Conservation (phyloP, 257 asterid genomes). For the Rubia yunnanensis region DNA sequence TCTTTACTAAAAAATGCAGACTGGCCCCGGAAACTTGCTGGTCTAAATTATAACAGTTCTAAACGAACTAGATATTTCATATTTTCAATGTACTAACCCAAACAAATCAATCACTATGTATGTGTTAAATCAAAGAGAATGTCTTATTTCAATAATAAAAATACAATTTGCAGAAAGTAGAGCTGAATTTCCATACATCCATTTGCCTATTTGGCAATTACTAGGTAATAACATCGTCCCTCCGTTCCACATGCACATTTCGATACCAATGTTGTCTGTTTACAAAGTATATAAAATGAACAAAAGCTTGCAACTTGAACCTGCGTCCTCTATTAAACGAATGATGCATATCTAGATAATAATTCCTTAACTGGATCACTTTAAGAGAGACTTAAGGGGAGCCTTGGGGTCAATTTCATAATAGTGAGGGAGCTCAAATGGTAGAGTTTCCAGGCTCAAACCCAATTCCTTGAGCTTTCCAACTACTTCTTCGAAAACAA, state of each 20-base stretch:
- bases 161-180: neutral
- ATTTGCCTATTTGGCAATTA: too few species aligned
- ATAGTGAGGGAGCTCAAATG: constrained; percentile 40
- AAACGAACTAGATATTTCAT: too few species aligned
- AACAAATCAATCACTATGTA: too few species aligned
- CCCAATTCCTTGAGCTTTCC: constrained; percentile 31
- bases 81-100: too few species aligned
- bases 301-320: neutral
- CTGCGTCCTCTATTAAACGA: neutral
- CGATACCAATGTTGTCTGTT: neutral
- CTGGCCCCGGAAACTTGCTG: too few species aligned
- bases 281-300: neutral
- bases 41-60: too few species aligned
- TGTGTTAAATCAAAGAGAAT: too few species aligned
- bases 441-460: constrained; percentile 35
- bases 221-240: neutral
- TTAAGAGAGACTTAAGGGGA: constrained; percentile 49
- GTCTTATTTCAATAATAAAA: too few species aligned
- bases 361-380: neutral
- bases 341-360: too few species aligned
- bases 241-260: too few species aligned
- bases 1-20: too few species aligned
- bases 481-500: constrained; percentile 54
- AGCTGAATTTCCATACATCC: neutral
- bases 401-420: constrained; percentile 42